These are phyloP conservation scores for Fusarium humuli DNA, from an alignment of 2,329 filamentous ascomycete genomes.

Conservation along the genomic window DNA sequence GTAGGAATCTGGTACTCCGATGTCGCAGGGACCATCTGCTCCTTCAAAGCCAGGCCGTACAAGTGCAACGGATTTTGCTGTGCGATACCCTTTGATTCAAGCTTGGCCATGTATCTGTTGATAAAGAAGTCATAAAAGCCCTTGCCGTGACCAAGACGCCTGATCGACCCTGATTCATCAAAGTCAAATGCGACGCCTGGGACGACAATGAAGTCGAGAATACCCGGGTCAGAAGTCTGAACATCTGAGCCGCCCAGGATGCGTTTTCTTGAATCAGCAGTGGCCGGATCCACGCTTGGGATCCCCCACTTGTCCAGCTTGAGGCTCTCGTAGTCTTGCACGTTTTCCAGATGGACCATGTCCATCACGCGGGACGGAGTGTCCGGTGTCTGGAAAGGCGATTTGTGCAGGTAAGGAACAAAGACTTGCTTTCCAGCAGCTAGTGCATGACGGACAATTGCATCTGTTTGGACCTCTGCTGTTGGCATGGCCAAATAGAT, in stretches of 20 bases:
- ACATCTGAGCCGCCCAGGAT: conserved; percentile 74
- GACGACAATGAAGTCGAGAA: conserved; percentile 88
- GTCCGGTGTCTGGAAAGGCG: conserved; percentile 57
- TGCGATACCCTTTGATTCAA: conserved; percentile 50
- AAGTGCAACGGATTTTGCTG: conserved; percentile 60
- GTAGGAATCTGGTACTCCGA: conserved; percentile 76
- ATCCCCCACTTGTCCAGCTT: conserved; percentile 91
- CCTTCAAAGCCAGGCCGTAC: conserved; percentile 83
- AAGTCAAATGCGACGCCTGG: conserved; percentile 93
- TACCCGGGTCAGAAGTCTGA: conserved; percentile 56
- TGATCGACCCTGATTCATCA: conserved; percentile 66
- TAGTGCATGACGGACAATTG: conserved; percentile 85
- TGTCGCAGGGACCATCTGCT: conserved; percentile 78
- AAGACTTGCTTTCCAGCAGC: conserved; percentile 84
- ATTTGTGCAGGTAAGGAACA: conserved; percentile 86
- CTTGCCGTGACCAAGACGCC: conserved; percentile 90
- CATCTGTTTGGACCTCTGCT: conserved; percentile 85
- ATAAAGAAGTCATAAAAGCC: conserved; percentile 98
- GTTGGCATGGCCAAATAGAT: conserved; percentile 94
- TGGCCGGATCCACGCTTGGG: conserved; percentile 78
- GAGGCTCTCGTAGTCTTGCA: conserved; percentile 82
- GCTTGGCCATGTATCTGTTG: conserved; percentile 72
- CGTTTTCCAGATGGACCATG: conserved; percentile 83
- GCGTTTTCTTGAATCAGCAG: conserved; percentile 74
- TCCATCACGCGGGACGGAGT: conserved; percentile 84